Base-by-base conservation (phyloP, 2,329 filamentous ascomycete genomes). In the Aureobasidium melanogenum region DNA sequence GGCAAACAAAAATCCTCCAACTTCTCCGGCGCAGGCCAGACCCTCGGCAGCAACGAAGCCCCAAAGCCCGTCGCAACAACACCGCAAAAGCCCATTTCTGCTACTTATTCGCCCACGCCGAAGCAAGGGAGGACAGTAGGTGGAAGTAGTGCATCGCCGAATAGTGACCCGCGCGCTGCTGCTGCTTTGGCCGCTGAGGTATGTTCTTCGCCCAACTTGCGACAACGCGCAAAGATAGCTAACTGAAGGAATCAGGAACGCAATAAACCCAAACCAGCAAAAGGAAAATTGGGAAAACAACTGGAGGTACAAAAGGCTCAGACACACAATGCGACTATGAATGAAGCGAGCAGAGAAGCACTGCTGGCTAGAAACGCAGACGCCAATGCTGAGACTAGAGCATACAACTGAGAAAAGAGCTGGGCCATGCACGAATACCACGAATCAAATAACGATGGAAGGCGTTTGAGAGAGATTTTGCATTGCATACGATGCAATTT, bases 141-240 rank as follows among this genome's bases (percentile, higher is more conserved):
- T 26, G 71, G 66, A 63, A 10, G 24, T 12, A 14, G 43, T 7
- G 15, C 43, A 1, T 24, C 44, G 2, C 30, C 22, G 2, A 64
- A 67, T 2, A 77, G 78, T 22, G 86, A 92, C 71, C 87, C 90
- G 36, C 81, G 87, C 62, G 80, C 79, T 60, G 88, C 85, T 63
- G 92, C 92, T 4, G 91, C 90, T 0, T 83, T 84, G 66, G 92
- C 91, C 57, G 92, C 92, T 63, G 89, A 95, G 86, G 91, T 95
- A 73, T 71, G 84, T 77, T n/a, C n/a, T n/a, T n/a, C n/a, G n/a
- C n/a, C n/a, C n/a, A n/a, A 30, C 5, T 8, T 4, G 19, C 7
- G 26, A 30, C 17, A 7, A 17, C 12, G 26, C n/a, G 65, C 65
- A 58, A 61, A 63, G 17, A 51, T 61, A 63, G 62, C 14, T 67